Conservation (phyloP, 768 basidiomycete genomes). For the Amanita muscaria region DNA sequence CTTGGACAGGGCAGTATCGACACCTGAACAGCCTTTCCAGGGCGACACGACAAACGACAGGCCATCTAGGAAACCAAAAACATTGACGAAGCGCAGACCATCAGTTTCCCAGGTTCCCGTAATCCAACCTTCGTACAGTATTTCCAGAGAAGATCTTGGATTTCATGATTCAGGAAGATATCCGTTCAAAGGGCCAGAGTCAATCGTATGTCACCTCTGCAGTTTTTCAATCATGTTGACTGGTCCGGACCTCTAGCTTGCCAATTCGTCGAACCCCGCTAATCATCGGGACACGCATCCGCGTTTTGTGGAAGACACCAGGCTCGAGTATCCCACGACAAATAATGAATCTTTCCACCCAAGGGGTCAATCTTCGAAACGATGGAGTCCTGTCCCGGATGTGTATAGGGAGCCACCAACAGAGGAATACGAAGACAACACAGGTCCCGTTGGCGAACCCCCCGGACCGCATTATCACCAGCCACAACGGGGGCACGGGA, state of each 20-base stretch:
- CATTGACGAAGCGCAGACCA: constrained; percentile 2
- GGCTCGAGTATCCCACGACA: constrained; percentile 2
- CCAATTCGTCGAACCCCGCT: neutral
- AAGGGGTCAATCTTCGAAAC: constrained; percentile 13
- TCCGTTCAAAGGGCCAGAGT: neutral
- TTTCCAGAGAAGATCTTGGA: constrained; percentile 3
- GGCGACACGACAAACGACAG: neutral
- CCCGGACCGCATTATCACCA: neutral
- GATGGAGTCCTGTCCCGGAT: constrained; percentile 27
- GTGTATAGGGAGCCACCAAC: constrained; percentile 22
- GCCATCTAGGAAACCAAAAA: neutral
- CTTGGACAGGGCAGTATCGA: neutral
- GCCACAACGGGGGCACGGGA: neutral
- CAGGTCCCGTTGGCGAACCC: neutral
- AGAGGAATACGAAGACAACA: constrained; percentile 6
- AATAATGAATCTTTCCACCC: constrained; percentile 7
- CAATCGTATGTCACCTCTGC: neutral
- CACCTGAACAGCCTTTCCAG: neutral
- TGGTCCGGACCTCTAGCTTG: neutral
- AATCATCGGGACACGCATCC: neutral
- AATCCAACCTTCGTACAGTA: constrained; percentile 3
- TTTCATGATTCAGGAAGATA: constrained; percentile 5
- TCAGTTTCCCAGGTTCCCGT: neutral
- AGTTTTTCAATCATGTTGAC: too few species aligned
- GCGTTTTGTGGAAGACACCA: neutral